Conservation (phyloP, 2,329 filamentous ascomycete genomes). For the Microcyclosporella mali region DNA sequence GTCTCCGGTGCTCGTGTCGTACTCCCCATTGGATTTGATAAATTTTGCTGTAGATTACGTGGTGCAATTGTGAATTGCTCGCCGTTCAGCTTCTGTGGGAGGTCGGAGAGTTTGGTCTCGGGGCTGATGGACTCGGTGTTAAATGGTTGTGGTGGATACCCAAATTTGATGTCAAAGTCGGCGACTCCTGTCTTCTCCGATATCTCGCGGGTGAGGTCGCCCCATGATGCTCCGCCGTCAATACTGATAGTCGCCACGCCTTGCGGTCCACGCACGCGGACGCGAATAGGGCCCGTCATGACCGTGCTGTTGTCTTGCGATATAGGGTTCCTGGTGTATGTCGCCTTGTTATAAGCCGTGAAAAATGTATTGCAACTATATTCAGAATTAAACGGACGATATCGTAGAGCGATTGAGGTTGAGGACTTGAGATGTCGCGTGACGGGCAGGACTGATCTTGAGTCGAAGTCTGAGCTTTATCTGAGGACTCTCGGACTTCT, state of each 20-base stretch:
- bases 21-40: conserved; percentile 27
- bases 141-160: conserved; percentile 71
- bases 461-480: too few species aligned
- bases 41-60: conserved; percentile 36
- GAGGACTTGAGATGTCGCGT: too few species aligned
- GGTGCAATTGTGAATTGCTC: conserved; percentile 61
- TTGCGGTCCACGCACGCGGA: conserved; percentile 68
- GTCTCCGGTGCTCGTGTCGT: conserved; percentile 19
- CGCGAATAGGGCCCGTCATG: conserved; percentile 51
- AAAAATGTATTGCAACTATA: too few species aligned
- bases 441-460: too few species aligned
- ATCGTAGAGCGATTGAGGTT: too few species aligned
- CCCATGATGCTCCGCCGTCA: conserved; percentile 60
- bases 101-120: conserved; percentile 46
- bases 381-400: too few species aligned
- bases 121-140: conserved; percentile 50
- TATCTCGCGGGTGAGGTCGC: conserved; percentile 56
- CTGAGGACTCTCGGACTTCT: too few species aligned
- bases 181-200: conserved; percentile 57
- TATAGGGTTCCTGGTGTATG: too few species aligned
- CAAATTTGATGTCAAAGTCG: conserved; percentile 72
- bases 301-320: too few species aligned
- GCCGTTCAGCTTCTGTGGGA: conserved; percentile 58
- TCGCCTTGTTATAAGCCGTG: too few species aligned
- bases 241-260: conserved; percentile 67